Evolutionary conservation across 257 asterid genomes (phyloP).

Genomic region (Paraleonurus japonicus): DNA sequence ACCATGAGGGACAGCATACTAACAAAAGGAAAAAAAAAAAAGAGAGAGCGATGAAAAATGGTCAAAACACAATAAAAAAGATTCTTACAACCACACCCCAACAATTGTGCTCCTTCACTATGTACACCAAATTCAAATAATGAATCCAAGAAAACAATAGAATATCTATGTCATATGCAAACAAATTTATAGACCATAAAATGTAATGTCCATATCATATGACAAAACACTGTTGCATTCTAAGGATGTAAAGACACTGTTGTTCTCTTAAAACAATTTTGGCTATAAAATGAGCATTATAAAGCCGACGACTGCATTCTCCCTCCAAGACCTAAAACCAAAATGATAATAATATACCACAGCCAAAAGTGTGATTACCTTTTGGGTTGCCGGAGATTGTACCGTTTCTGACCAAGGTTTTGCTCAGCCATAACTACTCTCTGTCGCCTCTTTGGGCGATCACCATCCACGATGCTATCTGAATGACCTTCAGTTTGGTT

Average conservation of each 20-base stretch:
- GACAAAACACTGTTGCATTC: not conserved
- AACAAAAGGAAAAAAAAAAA: not conserved
- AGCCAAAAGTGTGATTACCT: slow-evolving; percentile 40
- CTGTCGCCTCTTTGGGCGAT: slow-evolving; percentile 70
- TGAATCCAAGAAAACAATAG: slow-evolving; percentile 12
- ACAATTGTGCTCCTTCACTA: not conserved
- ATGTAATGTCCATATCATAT: not conserved
- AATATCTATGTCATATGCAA: not conserved
- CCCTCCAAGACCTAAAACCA: slow-evolving; percentile 1
- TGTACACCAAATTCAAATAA: not conserved
- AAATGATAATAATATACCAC: not conserved
- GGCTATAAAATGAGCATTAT: not conserved
- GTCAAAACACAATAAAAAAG: not conserved
- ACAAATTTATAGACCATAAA: not conserved
- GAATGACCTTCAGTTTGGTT: slow-evolving; percentile 67
- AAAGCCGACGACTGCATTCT: not conserved
- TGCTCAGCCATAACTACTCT: slow-evolving; percentile 49
- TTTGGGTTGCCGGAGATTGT: slow-evolving; percentile 78
- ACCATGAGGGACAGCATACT: not conserved
- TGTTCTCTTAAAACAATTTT: not conserved
- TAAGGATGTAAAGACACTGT: not conserved
- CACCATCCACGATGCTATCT: slow-evolving; percentile 56
- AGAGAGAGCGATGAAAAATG: not conserved
- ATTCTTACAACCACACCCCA: not conserved
- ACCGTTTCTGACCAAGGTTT: slow-evolving; percentile 58